phyloP scores from a whole-genome alignment of 495 filamentous ascomycete species.

The Jackrogersella minutella region DNA sequence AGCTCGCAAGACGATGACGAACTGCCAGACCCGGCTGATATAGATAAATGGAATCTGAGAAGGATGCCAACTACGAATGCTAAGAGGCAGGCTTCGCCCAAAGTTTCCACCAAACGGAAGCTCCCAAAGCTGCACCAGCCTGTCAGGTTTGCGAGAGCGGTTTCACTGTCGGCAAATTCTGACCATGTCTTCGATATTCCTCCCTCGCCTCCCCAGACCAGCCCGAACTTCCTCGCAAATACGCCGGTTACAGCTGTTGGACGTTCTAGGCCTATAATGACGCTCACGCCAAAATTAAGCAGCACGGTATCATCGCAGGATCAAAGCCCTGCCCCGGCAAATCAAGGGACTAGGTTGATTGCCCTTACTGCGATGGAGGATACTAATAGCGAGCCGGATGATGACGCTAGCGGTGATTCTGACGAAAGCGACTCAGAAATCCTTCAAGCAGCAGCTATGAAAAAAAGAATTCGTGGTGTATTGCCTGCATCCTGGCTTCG shows the following conservation, averaged over 20 bases:
- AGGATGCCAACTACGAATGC: background rate
- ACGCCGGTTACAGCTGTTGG: slow-evolving; percentile 23
- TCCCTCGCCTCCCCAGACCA: slow-evolving; percentile 41
- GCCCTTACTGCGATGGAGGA: slow-evolving; percentile 39
- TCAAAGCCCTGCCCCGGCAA: slow-evolving; percentile 39
- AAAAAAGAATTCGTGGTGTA: slow-evolving; percentile 76
- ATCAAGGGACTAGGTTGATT: slow-evolving; percentile 34
- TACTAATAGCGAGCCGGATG: slow-evolving; percentile 11
- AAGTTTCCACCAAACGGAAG: slow-evolving; percentile 34
- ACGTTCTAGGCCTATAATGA: slow-evolving; percentile 5
- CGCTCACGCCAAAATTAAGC: slow-evolving; percentile 35
- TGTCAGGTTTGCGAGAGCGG: slow-evolving; percentile 8
- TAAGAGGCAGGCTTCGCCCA: slow-evolving; percentile 41
- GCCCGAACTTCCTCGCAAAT: slow-evolving; percentile 27
- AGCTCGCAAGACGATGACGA: slow-evolving; percentile 43
- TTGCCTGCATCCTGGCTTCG: slow-evolving; percentile 91
- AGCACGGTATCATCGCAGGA: slow-evolving; percentile 35
- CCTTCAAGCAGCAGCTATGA: slow-evolving; percentile 49
- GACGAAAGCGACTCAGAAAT: slow-evolving; percentile 57
- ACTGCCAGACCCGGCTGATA: slow-evolving; percentile 43
- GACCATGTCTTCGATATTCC: slow-evolving; percentile 41
- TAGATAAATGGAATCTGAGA: slow-evolving; percentile 40
- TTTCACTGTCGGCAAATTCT: slow-evolving; percentile 6
- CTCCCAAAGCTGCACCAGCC: slow-evolving; percentile 28
- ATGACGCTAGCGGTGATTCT: slow-evolving; percentile 38